These are phyloP conservation scores for Mucor racemosus DNA, from an alignment of 371 early-diverging fungal species.

Conservation along the genomic window DNA sequence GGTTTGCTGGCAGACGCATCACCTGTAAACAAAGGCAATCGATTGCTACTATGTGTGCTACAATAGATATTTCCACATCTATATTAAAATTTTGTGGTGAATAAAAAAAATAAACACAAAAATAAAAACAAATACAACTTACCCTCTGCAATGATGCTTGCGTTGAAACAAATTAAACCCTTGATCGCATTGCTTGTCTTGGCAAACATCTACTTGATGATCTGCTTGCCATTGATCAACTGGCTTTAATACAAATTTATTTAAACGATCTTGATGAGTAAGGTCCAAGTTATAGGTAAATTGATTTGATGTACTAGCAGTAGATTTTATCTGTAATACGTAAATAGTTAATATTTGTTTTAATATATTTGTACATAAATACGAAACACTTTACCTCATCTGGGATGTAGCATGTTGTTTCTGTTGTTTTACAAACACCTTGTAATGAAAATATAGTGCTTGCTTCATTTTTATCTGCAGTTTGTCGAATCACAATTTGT, in stretches of 20 bases:
- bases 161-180: constrained; percentile 26
- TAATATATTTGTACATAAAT: neutral
- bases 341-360: neutral
- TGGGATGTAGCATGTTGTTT: constrained; percentile 17
- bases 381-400: constrained; percentile 14
- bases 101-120: neutral
- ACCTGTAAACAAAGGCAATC: constrained; percentile 29
- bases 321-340: neutral
- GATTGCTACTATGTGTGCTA: constrained; percentile 29
- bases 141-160: constrained; percentile 34
- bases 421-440: constrained; percentile 25
- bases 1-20: constrained; percentile 8
- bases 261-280: constrained; percentile 17
- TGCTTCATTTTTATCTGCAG: constrained; percentile 13
- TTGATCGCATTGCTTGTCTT: constrained; percentile 9
- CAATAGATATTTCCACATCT: constrained; percentile 35
- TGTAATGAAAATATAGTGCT: constrained; percentile 19
- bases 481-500: constrained; percentile 15
- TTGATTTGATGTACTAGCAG: neutral
- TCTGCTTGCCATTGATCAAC: constrained; percentile 25
- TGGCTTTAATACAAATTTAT: constrained; percentile 17
- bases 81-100: neutral
- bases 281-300: constrained; percentile 10
- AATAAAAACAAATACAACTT: neutral
- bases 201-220: constrained; percentile 11